A percentile compares a stretch with the other conserved stretches of the same genome.
These are phyloP conservation scores for Botrytis paeoniae DNA, from an alignment of 2,329 filamentous ascomycete species.

Conservation along the genomic window DNA sequence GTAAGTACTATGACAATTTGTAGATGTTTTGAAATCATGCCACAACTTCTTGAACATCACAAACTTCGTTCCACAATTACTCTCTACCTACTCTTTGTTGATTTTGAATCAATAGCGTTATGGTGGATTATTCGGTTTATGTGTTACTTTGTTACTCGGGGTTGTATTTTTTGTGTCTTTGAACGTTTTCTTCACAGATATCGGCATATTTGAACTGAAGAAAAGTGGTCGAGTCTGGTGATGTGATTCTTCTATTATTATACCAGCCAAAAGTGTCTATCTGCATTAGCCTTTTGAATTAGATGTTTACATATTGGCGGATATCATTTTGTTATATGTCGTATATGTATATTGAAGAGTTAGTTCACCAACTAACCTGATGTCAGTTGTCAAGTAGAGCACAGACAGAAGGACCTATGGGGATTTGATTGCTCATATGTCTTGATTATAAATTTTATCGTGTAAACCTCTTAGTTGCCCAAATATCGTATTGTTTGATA, in stretches of 20 bases:
- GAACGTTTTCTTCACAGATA: not conserved
- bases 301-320: not conserved
- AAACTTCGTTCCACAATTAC: not conserved
- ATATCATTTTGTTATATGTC: not conserved
- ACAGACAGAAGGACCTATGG: not conserved
- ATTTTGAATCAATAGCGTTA: not conserved
- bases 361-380: not conserved
- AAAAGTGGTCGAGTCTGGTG: not conserved
- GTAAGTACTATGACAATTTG: not conserved
- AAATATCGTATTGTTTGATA: not conserved
- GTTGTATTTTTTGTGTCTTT: not conserved
- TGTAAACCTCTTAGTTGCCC: not conserved
- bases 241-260: not conserved
- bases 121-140: not conserved
- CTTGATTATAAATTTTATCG: not conserved
- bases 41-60: not conserved
- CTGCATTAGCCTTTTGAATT: not conserved
- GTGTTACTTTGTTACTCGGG: not conserved
- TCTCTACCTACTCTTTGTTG: not conserved
- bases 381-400: not conserved
- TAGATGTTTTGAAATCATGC: not conserved
- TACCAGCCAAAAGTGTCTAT: not conserved
- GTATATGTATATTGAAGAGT: not conserved
- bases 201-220: not conserved
- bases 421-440: not conserved